phyloP scores from a whole-genome alignment of 805 yeast species.

The Isabelozyma gotoi region DNA sequence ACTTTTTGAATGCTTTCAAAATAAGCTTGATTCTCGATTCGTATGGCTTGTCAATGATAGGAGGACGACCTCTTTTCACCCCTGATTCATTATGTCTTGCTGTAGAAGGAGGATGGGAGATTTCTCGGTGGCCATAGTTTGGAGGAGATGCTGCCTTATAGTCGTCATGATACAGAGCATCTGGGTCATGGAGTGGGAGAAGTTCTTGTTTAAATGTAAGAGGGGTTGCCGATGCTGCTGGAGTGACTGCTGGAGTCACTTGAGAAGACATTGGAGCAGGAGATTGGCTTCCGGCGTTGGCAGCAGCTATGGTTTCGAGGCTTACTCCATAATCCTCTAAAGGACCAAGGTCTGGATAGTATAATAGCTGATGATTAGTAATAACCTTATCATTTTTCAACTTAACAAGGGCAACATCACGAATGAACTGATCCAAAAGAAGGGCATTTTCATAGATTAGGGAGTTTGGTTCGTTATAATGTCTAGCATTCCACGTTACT shows the following conservation, averaged over 20 bases:
- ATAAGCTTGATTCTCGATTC: conserved; percentile 90
- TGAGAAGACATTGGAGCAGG: background rate
- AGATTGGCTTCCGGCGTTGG: background rate
- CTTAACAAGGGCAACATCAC: conserved; percentile 47
- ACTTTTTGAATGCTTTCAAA: conserved; percentile 76
- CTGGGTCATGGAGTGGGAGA: background rate
- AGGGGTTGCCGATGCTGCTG: background rate
- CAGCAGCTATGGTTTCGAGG: background rate
- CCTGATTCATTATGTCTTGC: conserved; percentile 34
- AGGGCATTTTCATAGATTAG: conserved; percentile 68
- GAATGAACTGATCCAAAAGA: conserved; percentile 52
- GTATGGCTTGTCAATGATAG: conserved; percentile 85
- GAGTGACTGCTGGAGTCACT: background rate
- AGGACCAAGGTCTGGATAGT: conserved; percentile 68
- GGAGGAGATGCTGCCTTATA: background rate
- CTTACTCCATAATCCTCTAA: conserved; percentile 40
- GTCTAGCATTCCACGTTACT: conserved; percentile 87
- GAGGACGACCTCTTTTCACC: conserved; percentile 84
- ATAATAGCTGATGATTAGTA: conserved; percentile 33
- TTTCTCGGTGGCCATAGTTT: background rate
- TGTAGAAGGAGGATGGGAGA: conserved; percentile 1
- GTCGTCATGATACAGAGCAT: background rate
- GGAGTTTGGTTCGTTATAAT: conserved; percentile 72
- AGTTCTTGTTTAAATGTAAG: conserved; percentile 1
- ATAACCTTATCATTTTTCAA: conserved; percentile 43